Percentiles rank a stretch among this genome's conserved stretches.
Conservation (phyloP, 2,329 filamentous ascomycete genomes). For the Penicillium sp. region DNA sequence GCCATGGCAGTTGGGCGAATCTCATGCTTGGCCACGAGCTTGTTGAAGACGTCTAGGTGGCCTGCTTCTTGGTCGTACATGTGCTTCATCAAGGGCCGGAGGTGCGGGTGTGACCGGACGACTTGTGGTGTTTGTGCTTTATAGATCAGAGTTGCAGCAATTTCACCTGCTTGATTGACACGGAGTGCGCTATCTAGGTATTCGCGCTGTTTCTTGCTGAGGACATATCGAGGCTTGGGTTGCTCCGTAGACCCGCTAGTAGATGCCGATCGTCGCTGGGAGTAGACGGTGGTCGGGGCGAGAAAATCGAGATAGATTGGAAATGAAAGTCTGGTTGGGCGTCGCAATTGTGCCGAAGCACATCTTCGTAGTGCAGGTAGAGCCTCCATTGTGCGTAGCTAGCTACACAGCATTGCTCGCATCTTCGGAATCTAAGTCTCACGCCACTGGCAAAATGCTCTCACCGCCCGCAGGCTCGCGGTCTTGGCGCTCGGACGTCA, state of each 20-base stretch:
- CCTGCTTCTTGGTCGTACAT: slow-evolving; percentile 97
- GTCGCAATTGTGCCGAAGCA: slow-evolving; percentile 17
- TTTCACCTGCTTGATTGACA: slow-evolving; percentile 95
- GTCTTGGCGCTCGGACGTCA: slow-evolving; percentile 38
- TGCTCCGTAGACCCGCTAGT: slow-evolving; percentile 28
- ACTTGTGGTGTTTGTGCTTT: slow-evolving; percentile 82
- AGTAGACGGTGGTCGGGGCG: slow-evolving; percentile 31
- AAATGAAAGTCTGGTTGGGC: slow-evolving; percentile 12
- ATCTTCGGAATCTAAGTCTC: neutral
- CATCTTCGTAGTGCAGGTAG: slow-evolving; percentile 25
- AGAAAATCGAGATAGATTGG: slow-evolving; percentile 42
- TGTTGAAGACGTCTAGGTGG: slow-evolving; percentile 84
- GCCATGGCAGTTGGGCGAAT: slow-evolving; percentile 92
- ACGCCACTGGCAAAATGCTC: slow-evolving; percentile 1
- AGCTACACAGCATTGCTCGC: neutral
- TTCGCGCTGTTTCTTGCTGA: slow-evolving; percentile 69
- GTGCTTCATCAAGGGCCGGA: slow-evolving; percentile 89
- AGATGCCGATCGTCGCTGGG: slow-evolving; percentile 30
- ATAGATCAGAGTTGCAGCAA: slow-evolving; percentile 96
- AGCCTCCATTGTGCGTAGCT: slow-evolving; percentile 26
- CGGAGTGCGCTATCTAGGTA: slow-evolving; percentile 81
- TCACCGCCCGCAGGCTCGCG: slow-evolving; percentile 33
- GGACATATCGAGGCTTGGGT: slow-evolving; percentile 51
- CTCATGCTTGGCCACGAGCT: slow-evolving; percentile 78
- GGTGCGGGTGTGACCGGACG: slow-evolving; percentile 76